Conservation (phyloP, 306 rosid genomes). For the Dicorynia guianensis region DNA sequence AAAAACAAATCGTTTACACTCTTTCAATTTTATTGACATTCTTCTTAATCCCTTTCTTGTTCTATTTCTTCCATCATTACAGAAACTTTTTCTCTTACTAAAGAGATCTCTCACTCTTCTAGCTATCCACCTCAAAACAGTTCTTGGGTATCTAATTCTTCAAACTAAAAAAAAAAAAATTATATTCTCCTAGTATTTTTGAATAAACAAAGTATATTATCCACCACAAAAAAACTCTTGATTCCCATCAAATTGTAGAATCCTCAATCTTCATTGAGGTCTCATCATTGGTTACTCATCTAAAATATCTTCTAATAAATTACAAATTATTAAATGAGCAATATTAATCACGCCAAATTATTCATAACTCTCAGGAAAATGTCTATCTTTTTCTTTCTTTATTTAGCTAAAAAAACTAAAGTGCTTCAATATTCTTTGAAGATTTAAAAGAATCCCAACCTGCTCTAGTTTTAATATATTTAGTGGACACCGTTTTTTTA, state of each 20-base stretch:
- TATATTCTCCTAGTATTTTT: slow-evolving; percentile 33
- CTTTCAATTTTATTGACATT: slow-evolving; percentile 23
- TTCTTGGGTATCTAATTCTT: slow-evolving; percentile 35
- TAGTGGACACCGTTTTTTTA: neutral
- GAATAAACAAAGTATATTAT: neutral
- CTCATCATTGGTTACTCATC: slow-evolving; percentile 26
- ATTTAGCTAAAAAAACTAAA: slow-evolving; percentile 12
- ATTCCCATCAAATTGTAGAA: too few species aligned
- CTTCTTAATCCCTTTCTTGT: slow-evolving; percentile 8
- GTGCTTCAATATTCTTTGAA: slow-evolving; percentile 34
- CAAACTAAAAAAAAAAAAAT: slow-evolving; percentile 28
- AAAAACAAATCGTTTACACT: neutral
- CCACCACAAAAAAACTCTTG: too few species aligned
- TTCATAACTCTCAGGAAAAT: too few species aligned
- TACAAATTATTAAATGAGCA: too few species aligned
- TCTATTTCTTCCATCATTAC: slow-evolving; percentile 2
- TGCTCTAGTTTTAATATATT: slow-evolving; percentile 21
- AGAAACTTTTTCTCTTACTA: slow-evolving; percentile 17
- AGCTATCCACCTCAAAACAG: neutral
- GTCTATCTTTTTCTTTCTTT: too few species aligned
- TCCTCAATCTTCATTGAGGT: slow-evolving; percentile 1
- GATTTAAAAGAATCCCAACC: slow-evolving; percentile 33
- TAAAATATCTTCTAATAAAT: neutral
- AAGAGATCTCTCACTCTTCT: slow-evolving; percentile 6
- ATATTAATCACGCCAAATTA: too few species aligned